A percentile compares a stretch with the other conserved stretches of the same genome.
phyloP scores from a whole-genome alignment of 139 green algal species.

The Chlamydomonas eustigma region DNA sequence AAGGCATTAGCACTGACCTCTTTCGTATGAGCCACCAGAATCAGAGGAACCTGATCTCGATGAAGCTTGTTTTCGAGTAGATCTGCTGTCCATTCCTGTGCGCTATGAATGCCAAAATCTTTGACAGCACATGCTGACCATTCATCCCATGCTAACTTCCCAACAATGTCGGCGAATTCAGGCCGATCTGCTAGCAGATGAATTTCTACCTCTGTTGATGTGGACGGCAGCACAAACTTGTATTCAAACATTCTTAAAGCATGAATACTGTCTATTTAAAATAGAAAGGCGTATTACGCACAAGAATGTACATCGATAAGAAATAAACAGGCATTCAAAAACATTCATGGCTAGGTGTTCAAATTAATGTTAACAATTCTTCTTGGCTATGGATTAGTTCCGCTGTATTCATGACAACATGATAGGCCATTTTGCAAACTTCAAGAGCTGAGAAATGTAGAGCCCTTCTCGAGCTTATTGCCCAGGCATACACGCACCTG shows the following conservation, averaged over 20 bases:
- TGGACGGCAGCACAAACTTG: neutral
- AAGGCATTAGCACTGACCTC: neutral
- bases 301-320: too few relatives aligned
- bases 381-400: too few relatives aligned
- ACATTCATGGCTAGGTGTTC: too few relatives aligned
- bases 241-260: neutral
- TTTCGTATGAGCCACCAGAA: neutral
- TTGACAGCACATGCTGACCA: neutral
- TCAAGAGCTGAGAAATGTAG: constrained; percentile 14
- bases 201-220: neutral
- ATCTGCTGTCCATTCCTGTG: neutral
- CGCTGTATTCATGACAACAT: too few relatives aligned
- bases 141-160: neutral
- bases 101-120: neutral
- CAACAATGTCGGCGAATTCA: neutral
- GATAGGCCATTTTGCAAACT: too few relatives aligned
- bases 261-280: too few relatives aligned
- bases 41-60: neutral
- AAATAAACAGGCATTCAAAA: too few relatives aligned
- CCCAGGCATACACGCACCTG: constrained; percentile 27
- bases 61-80: neutral
- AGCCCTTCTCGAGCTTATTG: constrained; percentile 8
- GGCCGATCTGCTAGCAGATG: neutral
- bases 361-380: too few relatives aligned
- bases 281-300: too few relatives aligned